Base-by-base conservation (phyloP, 2,329 filamentous ascomycete genomes). In the Bertia moriformis region DNA sequence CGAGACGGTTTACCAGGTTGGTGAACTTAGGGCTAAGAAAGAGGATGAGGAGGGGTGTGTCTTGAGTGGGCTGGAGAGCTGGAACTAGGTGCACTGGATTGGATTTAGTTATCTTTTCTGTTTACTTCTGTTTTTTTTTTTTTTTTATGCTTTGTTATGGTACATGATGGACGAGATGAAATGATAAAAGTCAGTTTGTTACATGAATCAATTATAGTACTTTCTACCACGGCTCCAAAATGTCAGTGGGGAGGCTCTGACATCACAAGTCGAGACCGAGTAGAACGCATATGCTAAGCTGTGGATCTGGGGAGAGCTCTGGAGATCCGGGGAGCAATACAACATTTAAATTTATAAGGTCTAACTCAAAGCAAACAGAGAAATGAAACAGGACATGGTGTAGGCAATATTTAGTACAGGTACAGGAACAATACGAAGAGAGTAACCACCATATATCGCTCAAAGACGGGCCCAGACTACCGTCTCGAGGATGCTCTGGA, bases 1-100 rank as follows among this genome's bases (percentile, higher is more conserved):
- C 14, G 88, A 95, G 67, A 78, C 65, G 42, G 85, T 93, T 3
- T 86, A 72, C 54, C 69, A 63, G 18, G 76, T 96, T 43, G 91
- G 89, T 14, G 70, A 66, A 51, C 65, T 98, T 45, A 69, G 80
- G 30, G 59, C 67, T 45, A 71, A 77, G 48, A 51, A 54, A 4
- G 61, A 57, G 18, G 62, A 62, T 10, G 60, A 47, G 14, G 66
- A 78, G 49, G 76, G 70, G 2, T 84, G 82, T 51, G 60, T 78
- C 18, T 58, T 88, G 42, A 65, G 62, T 44, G 76, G 77, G 40
- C 59, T 84, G 17, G 12, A 35, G 32, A 12, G 10, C 10, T 35
- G 32, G 32, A 15, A 10, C 7, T 27, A 27, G 22, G n/a, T 7
- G 7, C 22, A 7, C 7, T 27, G 22, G 22, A n/a, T 27, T 27